phyloP scores from a whole-genome alignment of 1,139 yeast genomes.

The Diutina neorugosa region DNA sequence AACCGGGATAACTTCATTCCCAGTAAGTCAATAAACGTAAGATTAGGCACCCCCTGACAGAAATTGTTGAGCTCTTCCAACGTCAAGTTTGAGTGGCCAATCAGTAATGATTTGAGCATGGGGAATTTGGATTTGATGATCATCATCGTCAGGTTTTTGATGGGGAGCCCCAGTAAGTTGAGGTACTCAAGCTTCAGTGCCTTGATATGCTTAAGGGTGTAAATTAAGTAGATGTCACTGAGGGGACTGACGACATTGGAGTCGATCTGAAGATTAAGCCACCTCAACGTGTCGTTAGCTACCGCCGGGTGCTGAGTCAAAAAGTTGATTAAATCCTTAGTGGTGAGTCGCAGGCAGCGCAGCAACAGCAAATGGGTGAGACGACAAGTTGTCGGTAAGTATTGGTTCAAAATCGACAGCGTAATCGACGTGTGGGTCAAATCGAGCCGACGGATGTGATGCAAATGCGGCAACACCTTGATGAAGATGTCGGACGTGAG shows the following conservation, averaged over 20 bases:
- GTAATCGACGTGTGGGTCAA: slow-evolving; percentile 72
- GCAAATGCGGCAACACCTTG: slow-evolving; percentile 45
- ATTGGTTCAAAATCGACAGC: slow-evolving; percentile 35
- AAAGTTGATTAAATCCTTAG: slow-evolving; percentile 62
- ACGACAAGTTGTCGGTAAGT: slow-evolving; percentile 39
- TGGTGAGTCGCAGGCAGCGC: slow-evolving; percentile 65
- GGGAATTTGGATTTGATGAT: slow-evolving; percentile 45
- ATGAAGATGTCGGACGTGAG: slow-evolving; percentile 45
- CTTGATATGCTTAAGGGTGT: slow-evolving; percentile 39
- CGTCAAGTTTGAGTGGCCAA: slow-evolving; percentile 43
- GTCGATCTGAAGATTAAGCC: slow-evolving; percentile 74
- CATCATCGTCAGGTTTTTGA: slow-evolving; percentile 38
- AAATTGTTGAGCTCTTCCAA: background rate
- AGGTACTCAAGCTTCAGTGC: slow-evolving; percentile 43
- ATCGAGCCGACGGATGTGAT: slow-evolving; percentile 57
- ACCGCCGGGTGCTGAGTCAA: slow-evolving; percentile 66
- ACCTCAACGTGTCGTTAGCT: slow-evolving; percentile 39
- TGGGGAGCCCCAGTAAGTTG: slow-evolving; percentile 69
- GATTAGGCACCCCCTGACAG: background rate
- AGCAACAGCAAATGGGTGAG: slow-evolving; percentile 73
- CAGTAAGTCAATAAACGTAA: background rate
- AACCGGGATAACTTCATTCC: background rate
- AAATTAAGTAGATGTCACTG: slow-evolving; percentile 45
- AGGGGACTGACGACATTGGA: slow-evolving; percentile 54
- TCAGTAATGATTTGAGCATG: slow-evolving; percentile 46